Conservation (phyloP, 495 filamentous ascomycete species). For the Bacidia gigantensis region DNA sequence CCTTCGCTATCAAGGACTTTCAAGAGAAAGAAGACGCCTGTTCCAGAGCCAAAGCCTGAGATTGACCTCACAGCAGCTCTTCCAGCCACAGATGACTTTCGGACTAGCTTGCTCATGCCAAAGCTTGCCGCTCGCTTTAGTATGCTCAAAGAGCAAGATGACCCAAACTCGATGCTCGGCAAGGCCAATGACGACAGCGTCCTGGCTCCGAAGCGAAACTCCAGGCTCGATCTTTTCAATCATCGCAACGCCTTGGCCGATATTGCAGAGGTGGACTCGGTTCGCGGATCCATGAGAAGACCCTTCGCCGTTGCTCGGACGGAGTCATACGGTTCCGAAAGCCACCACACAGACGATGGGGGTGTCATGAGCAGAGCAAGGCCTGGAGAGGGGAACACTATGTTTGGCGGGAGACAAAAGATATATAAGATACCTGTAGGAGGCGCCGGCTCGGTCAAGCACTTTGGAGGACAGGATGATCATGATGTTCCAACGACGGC, state of each 20-base stretch:
- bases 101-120: constrained; percentile 94
- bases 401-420: constrained; percentile 95
- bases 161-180: constrained; percentile 71
- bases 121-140: constrained; percentile 91
- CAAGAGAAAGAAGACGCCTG: constrained; percentile 45
- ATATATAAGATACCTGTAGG: constrained; percentile 74
- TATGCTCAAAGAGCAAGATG: constrained; percentile 88
- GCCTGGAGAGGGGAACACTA: constrained; percentile 77
- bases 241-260: constrained; percentile 48
- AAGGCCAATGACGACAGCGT: constrained; percentile 94
- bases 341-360: constrained; percentile 59
- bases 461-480: constrained; percentile 16
- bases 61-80: constrained; percentile 62
- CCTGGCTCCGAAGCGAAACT: constrained; percentile 66
- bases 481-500: constrained; percentile 27
- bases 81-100: constrained; percentile 77
- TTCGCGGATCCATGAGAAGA: constrained; percentile 48
- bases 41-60: constrained; percentile 43
- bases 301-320: constrained; percentile 38
- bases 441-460: constrained; percentile 29
- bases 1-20: constrained; percentile 32
- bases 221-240: constrained; percentile 45
- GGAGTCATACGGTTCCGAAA: constrained; percentile 41
- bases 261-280: constrained; percentile 79
- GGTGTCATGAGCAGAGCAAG: constrained; percentile 77